Evolutionary conservation across 2,329 filamentous ascomycete genomes (phyloP).

Genomic region (Pleomassaria siparia): DNA sequence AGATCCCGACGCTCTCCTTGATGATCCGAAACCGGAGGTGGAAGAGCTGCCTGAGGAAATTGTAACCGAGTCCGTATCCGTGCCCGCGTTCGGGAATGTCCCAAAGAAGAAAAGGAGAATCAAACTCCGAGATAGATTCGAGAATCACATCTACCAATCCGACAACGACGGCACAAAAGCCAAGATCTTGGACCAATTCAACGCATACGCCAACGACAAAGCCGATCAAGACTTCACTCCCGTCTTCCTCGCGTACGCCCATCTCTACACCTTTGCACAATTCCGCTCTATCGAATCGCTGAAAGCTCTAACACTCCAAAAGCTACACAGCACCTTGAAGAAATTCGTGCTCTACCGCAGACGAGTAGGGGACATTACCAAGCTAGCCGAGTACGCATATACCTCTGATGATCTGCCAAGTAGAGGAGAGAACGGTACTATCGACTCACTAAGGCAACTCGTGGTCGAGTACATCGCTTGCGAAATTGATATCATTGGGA

Average conservation of each 20-base stretch:
- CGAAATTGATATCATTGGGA: slow-evolving; percentile 18
- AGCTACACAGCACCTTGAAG: slow-evolving; percentile 18
- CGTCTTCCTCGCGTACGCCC: slow-evolving; percentile 3
- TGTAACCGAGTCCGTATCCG: no score
- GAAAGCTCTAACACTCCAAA: slow-evolving; percentile 15
- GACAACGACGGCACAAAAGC: background rate
- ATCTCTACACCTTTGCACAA: slow-evolving; percentile 17
- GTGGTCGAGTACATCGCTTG: slow-evolving; percentile 22
- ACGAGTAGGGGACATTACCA: slow-evolving; percentile 15
- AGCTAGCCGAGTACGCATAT: slow-evolving; percentile 16
- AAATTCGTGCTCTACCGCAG: slow-evolving; percentile 13
- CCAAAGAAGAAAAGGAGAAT: background rate
- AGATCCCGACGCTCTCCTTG: background rate
- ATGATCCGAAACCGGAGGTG: background rate
- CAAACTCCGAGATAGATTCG: background rate
- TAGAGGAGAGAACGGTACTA: slow-evolving; percentile 9
- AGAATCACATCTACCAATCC: background rate
- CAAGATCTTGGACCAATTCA: background rate
- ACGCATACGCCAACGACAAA: background rate
- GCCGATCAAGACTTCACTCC: background rate
- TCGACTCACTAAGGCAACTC: slow-evolving; percentile 16
- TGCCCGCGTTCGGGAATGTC: no score
- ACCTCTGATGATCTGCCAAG: slow-evolving; percentile 12
- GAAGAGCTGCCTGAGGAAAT: no score
- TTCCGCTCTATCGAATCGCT: slow-evolving; percentile 12